Evolutionary conservation across 257 asterid species (phyloP).

Genomic region (Paraleonurus japonicus): DNA sequence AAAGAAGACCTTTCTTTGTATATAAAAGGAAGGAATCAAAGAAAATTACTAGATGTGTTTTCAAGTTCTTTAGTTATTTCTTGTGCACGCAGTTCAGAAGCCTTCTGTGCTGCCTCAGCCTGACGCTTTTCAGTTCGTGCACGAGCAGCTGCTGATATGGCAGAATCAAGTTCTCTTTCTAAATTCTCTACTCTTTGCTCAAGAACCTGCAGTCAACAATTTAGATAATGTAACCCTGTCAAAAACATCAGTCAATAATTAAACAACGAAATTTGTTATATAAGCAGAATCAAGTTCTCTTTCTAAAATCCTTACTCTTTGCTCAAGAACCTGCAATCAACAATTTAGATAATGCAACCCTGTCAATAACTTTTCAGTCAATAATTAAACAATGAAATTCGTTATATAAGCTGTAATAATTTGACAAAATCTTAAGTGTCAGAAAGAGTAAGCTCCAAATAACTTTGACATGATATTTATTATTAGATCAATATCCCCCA

Average conservation of each 20-base stretch:
- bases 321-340: slow-evolving; percentile 83
- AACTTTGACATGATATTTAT: neutral
- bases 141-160: slow-evolving; percentile 95
- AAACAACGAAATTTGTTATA: too few species aligned
- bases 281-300: slow-evolving; percentile 92
- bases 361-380: neutral
- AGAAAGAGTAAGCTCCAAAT: neutral
- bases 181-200: slow-evolving; percentile 93
- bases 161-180: slow-evolving; percentile 88
- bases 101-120: slow-evolving; percentile 88
- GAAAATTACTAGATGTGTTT: slow-evolving; percentile 80
- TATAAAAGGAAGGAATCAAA: slow-evolving; percentile 1
- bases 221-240: slow-evolving; percentile 12
- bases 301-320: slow-evolving; percentile 85
- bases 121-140: slow-evolving; percentile 92
- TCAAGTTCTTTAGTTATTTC: slow-evolving; percentile 87
- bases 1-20: neutral
- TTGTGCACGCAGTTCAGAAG: slow-evolving; percentile 78
- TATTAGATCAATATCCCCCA: slow-evolving; percentile 5
- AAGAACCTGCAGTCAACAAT: slow-evolving; percentile 62
- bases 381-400: neutral
- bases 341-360: slow-evolving; percentile 9
- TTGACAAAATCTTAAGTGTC: slow-evolving; percentile 1
- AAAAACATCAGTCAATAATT: neutral
- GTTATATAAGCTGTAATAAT: neutral